phyloP scores from a whole-genome alignment of 176 grass and related monocot species.

The Triticum turgidum region DNA sequence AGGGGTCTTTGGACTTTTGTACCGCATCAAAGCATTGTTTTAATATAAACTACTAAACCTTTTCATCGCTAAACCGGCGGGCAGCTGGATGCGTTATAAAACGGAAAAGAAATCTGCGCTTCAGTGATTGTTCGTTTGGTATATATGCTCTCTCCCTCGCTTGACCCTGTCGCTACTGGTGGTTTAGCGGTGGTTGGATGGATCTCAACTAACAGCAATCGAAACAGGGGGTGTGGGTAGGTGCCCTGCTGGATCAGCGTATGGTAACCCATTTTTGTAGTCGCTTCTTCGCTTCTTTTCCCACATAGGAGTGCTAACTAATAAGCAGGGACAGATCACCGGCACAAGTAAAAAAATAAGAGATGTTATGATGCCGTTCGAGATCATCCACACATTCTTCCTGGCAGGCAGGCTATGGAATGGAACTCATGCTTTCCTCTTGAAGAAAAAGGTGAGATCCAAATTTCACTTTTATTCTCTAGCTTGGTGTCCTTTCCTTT shows the following conservation, averaged over 20 bases:
- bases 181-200: constrained; percentile 37
- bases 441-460: too few species aligned
- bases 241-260: constrained; percentile 11
- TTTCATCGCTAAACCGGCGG: not conserved
- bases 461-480: too few species aligned
- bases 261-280: not conserved
- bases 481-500: too few species aligned
- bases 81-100: not conserved
- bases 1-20: not conserved
- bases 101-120: not conserved
- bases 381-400: too few species aligned
- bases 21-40: not conserved
- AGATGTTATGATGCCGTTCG: too few species aligned
- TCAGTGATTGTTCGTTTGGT: not conserved
- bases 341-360: not conserved
- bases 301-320: not conserved
- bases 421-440: too few species aligned
- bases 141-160: not conserved
- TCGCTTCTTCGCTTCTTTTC: not conserved
- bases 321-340: not conserved
- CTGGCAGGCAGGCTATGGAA: too few species aligned
- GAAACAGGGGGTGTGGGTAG: not conserved
- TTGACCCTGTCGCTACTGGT: constrained; percentile 20
- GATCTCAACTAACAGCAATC: constrained; percentile 41
- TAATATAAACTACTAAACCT: not conserved